Base-by-base conservation (phyloP, 805 yeast species). In the Isabelozyma pseudorhagii region DNA sequence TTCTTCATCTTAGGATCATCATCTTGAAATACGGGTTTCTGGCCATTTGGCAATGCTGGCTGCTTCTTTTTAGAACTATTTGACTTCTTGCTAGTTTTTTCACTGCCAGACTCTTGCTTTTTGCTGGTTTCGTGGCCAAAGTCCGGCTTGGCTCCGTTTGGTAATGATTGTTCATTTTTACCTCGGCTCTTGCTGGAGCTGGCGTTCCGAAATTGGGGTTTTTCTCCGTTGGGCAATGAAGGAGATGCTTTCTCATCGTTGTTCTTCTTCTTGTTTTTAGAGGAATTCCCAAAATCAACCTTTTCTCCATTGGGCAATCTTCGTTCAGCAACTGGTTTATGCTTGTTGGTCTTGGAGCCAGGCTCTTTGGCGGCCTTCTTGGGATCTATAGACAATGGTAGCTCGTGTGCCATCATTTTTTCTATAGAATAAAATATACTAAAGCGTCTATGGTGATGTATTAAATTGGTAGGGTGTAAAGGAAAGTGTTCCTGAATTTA, bases 401-500 rank as follows among this genome's bases (percentile, higher is more conserved):
- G 48, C 55, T 69, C 73, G 53, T 67, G 74, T 11, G 68, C 67
- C 68, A 65, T 66, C 69, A 66, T 64, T 18, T 14, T 42, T 13
- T 31, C 10, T 31, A 31, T 21, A 13, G 36, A 31, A 8, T 10
- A 31, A 31, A 9, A 31, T 13, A 21, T 21, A 21, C 25, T 21
- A 21, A 21, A 21, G 36, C n/a, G n/a, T 31, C 10, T 31, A 31
- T 31, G 5, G 36, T 31, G 36, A 31, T 31, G 36, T 31, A 31
- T 31, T 31, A 31, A 10, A 9, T 9, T 8, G n/a, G 10, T 9
- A 31, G 36, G 36, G 36, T 31, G 36, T 10, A 10, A 31, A 31
- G 8, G 36, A 31, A 31, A 31, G 36, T 31, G 36, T 10, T 21
- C 36, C 10, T 31, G n/a, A 31, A 5, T 31, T 31, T 31, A 31